Evolutionary conservation across 148 eudicot genomes (phyloP), one percentile per base, ranked within the genome.

Genomic region (Nepenthes gracilis): DNA sequence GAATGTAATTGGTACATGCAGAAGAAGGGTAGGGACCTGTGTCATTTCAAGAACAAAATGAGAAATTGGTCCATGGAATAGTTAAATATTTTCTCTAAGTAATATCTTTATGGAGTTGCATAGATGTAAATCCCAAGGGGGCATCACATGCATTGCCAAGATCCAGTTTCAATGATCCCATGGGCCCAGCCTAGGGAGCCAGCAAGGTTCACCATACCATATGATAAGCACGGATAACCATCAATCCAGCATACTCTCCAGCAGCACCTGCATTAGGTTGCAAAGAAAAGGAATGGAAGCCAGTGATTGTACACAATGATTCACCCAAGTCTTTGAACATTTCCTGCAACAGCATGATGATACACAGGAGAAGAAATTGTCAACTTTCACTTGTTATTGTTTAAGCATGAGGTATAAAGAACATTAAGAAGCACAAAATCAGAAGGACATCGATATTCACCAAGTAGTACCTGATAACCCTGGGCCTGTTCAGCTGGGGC

Each of bases 181-280:
- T 40, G 45, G 45, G 8, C 4, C 45, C 23, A 23, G 45, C 45
- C 45, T 40, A 40, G 45, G 6, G 8, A 40, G 45, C 8, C 45
- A 40, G 45, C 45, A 40, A 40, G 45, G 53, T 5, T 53, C 56
- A 63, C n/a, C 71, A 60, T 79, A 88, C 98, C 98, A 60, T 52
- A 76, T 92, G 98, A 73, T 92, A 92, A 66, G 98, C 98, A 12
- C 96, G 94, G 62, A 92, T 92, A 69, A 85, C 98, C 98, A 92
- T 92, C 72, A 92, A 72, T 54, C 98, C 98, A 62, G 98, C 94
- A 70, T 92, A 92, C 76, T 92, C 98, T 34, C 98, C 98, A 69
- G 98, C 72, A 63, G 98, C 98, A 72, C 98, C 98, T 59, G 98
- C 98, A 76, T 92, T 92, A n/a, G 98, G 98, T 78, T 92, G 98